Evolutionary conservation across 2,329 filamentous ascomycete genomes (phyloP).

Genomic region (Sclerotinia spermophila): DNA sequence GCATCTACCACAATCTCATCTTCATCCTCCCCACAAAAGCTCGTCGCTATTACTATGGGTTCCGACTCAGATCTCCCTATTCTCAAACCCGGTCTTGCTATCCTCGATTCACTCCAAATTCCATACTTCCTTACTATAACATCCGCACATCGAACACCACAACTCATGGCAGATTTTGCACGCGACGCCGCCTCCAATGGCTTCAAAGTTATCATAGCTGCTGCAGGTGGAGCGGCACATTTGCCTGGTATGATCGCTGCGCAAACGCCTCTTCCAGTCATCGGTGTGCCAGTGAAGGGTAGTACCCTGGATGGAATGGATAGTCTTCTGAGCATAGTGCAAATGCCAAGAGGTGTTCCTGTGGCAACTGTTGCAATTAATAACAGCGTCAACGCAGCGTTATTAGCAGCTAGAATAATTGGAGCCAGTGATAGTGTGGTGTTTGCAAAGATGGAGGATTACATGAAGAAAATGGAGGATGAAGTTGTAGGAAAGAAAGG

Average conservation of each 20-base stretch:
- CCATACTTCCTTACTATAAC: conserved; percentile 72
- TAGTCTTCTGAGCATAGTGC: conserved; percentile 67
- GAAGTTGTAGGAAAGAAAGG: conserved; percentile 61
- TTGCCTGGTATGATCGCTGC: conserved; percentile 20
- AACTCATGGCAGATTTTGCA: conserved; percentile 65
- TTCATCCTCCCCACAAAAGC: conserved; percentile 40
- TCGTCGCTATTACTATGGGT: conserved; percentile 79
- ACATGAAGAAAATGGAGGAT: conserved; percentile 61
- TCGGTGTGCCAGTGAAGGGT: conserved; percentile 73
- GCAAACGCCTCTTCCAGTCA: conserved; percentile 55
- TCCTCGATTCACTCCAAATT: conserved; percentile 56
- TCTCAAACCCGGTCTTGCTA: conserved; percentile 60
- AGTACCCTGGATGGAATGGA: conserved; percentile 60
- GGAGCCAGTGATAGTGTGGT: conserved; percentile 55
- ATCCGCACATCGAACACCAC: conserved; percentile 72
- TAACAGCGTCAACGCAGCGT: conserved; percentile 72
- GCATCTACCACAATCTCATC: conserved; percentile 38
- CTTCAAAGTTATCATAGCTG: conserved; percentile 44
- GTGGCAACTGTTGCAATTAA: conserved; percentile 76
- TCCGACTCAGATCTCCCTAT: conserved; percentile 69
- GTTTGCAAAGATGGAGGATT: conserved; percentile 55
- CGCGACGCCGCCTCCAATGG: conserved; percentile 28
- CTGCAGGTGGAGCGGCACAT: conserved; percentile 67
- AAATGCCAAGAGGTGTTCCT: conserved; percentile 72
- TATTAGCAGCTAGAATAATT: conserved; percentile 67